phyloP scores from a whole-genome alignment of 1,284 basidiomycete species.

The Anthracocystis walkeri region DNA sequence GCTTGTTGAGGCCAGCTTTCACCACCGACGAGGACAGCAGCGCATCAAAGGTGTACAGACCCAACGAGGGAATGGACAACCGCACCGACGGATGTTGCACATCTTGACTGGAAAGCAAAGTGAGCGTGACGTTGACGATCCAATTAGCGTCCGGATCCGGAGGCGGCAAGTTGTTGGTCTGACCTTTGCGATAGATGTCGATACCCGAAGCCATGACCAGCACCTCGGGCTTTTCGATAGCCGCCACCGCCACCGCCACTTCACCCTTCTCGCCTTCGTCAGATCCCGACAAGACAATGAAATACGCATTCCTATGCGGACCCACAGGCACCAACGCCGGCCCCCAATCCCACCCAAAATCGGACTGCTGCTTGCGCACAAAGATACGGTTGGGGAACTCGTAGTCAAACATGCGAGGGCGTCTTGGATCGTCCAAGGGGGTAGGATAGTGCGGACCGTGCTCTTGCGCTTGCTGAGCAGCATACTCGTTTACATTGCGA shows the following conservation, averaged over 20 bases:
- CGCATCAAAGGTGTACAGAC: conserved; percentile 17
- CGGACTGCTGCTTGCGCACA: conserved; percentile 60
- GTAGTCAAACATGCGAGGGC: conserved; percentile 32
- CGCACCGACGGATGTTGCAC: conserved; percentile 16
- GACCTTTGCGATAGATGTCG: conserved; percentile 55
- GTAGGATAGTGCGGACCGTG: conserved; percentile 37
- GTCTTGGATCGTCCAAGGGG: conserved; percentile 18
- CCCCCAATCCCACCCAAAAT: conserved; percentile 67
- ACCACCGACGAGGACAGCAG: conserved; percentile 19
- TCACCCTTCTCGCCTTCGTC: background rate
- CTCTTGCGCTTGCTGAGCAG: conserved; percentile 15
- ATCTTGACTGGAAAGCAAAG: conserved; percentile 21
- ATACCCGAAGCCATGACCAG: conserved; percentile 19
- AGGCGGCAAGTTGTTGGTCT: conserved; percentile 51
- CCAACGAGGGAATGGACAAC: conserved; percentile 27
- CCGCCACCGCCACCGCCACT: background rate
- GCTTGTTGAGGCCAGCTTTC: conserved; percentile 28
- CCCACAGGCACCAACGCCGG: conserved; percentile 50
- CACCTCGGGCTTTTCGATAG: conserved; percentile 2
- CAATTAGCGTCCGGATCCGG: conserved; percentile 55
- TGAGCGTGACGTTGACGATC: conserved; percentile 61
- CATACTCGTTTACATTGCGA: conserved; percentile 24
- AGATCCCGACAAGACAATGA: conserved; percentile 29
- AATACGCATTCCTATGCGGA: conserved; percentile 41
- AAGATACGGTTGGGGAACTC: conserved; percentile 57